Conservation (phyloP, 352 stramenopile species). For the Phytopythium chamaehyphon region DNA sequence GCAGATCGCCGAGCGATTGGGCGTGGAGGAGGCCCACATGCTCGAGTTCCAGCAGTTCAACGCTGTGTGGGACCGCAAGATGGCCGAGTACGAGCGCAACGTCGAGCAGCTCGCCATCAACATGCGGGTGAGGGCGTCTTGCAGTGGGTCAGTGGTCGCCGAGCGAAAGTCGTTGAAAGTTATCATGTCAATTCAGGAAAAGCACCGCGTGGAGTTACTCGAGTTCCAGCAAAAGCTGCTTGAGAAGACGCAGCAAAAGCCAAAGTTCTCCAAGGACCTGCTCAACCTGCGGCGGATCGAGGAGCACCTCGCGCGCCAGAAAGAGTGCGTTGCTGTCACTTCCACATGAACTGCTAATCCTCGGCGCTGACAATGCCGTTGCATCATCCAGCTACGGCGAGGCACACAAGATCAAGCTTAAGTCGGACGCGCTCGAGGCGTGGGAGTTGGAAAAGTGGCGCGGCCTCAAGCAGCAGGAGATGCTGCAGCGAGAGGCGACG, state of each 20-base stretch:
- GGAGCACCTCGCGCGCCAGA: constrained; percentile 89
- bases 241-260: constrained; percentile 81
- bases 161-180: not conserved
- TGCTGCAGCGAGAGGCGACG: constrained; percentile 92
- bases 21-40: constrained; percentile 97
- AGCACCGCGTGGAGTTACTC: constrained; percentile 84
- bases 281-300: constrained; percentile 93
- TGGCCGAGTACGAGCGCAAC: constrained; percentile 93
- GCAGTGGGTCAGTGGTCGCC: not conserved
- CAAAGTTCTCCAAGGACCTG: constrained; percentile 94
- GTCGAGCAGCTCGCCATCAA: constrained; percentile 87
- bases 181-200: constrained; percentile 30
- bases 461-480: constrained; percentile 93
- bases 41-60: constrained; percentile 98
- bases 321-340: constrained; percentile 71
- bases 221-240: constrained; percentile 93
- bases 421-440: constrained; percentile 92
- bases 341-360: no score
- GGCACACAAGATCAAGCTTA: constrained; percentile 96
- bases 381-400: constrained; percentile 85
- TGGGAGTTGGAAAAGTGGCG: constrained; percentile 95
- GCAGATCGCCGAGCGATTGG: constrained; percentile 93
- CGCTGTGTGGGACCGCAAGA: constrained; percentile 94
- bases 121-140: constrained; percentile 64
- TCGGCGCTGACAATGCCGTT: no score